Evolutionary conservation across 495 filamentous ascomycete species (phyloP).

Genomic region (Aspergillus coremiiformis): DNA sequence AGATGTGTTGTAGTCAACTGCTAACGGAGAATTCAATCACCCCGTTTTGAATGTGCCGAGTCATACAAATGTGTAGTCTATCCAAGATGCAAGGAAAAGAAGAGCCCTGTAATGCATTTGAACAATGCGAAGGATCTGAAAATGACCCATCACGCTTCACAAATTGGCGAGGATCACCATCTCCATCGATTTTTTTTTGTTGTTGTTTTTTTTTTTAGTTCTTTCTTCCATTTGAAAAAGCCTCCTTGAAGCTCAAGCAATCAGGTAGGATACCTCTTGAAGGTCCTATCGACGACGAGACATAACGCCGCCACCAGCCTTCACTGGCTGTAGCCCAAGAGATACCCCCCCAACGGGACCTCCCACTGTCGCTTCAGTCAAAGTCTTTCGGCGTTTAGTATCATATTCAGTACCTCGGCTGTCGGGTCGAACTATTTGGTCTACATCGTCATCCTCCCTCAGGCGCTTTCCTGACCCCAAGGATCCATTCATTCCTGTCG

Average conservation of each 20-base stretch:
- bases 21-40: conserved; percentile 2
- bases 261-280: background rate
- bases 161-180: background rate
- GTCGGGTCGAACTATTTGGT: conserved; percentile 60
- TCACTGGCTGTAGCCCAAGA: conserved; percentile 38
- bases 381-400: conserved; percentile 77
- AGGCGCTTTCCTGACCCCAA: conserved; percentile 67
- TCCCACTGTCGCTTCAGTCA: conserved; percentile 51
- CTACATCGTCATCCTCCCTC: conserved; percentile 70
- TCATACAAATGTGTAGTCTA: conserved; percentile 18
- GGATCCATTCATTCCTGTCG: conserved; percentile 58
- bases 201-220: background rate
- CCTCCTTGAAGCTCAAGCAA: background rate
- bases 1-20: background rate
- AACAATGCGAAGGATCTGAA: background rate
- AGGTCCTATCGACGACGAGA: conserved; percentile 31
- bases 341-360: conserved; percentile 38
- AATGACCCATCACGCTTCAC: background rate
- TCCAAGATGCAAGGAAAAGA: conserved; percentile 17
- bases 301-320: conserved; percentile 34
- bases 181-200: background rate
- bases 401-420: conserved; percentile 58
- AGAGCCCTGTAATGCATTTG: conserved; percentile 12
- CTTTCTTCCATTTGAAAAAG: too few relatives aligned
- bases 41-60: background rate